Conservation (phyloP, 1,139 yeast species). For the Suhomyces coccinellae region DNA sequence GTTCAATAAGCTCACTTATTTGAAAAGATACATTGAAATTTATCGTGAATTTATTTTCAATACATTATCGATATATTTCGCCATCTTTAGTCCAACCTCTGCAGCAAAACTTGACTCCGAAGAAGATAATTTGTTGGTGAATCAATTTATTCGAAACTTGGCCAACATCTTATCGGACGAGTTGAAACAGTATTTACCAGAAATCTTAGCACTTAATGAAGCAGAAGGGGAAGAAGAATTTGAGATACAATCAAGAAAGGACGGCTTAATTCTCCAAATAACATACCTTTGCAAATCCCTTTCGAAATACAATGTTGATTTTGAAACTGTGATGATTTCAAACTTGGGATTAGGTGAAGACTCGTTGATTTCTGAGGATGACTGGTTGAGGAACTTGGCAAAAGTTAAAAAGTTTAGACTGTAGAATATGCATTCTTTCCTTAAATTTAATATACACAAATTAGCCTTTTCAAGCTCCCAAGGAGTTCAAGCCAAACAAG, state of each 20-base stretch:
- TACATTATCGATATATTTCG: conserved; percentile 63
- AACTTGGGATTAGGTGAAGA: conserved; percentile 29
- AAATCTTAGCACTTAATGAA: conserved; percentile 15
- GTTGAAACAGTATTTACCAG: conserved; percentile 31
- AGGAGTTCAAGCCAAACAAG: conserved; percentile 63
- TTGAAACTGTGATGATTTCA: conserved; percentile 48
- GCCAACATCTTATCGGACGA: conserved; percentile 30
- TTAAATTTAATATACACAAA: neutral
- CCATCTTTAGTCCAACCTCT: conserved; percentile 50
- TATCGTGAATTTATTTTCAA: conserved; percentile 80
- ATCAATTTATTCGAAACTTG: conserved; percentile 37
- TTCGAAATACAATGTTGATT: conserved; percentile 68
- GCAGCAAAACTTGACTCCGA: conserved; percentile 8
- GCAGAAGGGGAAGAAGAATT: conserved; percentile 29
- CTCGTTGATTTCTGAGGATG: conserved; percentile 30
- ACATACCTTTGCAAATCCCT: conserved; percentile 77
- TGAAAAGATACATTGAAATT: conserved; percentile 78
- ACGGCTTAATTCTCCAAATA: conserved; percentile 68
- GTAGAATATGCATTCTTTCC: neutral
- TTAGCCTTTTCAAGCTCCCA: neutral
- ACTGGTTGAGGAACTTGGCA: conserved; percentile 38
- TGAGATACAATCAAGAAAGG: conserved; percentile 47
- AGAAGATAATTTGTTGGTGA: conserved; percentile 31
- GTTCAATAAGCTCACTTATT: conserved; percentile 58
- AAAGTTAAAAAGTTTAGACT: conserved; percentile 39